A percentile compares a stretch with the other conserved stretches of the same genome.
Evolutionary conservation across 1,284 basidiomycete species (phyloP).

Genomic region (Pisolithus thermaeus): DNA sequence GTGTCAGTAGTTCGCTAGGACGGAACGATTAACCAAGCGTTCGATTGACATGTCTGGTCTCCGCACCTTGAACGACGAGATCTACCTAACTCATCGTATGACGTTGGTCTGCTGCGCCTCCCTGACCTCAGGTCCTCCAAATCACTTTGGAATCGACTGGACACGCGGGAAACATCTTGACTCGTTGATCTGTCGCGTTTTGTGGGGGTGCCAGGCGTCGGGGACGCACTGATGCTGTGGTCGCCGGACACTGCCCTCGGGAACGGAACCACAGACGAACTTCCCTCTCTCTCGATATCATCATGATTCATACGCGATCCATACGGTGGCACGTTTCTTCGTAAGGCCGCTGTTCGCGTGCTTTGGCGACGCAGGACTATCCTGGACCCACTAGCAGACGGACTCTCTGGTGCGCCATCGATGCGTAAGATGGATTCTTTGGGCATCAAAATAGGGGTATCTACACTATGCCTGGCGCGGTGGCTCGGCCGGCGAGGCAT

Average conservation of each 20-base stretch:
- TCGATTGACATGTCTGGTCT: slow-evolving; percentile 63
- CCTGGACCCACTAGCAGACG: slow-evolving; percentile 31
- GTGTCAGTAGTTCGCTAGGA: slow-evolving; percentile 59
- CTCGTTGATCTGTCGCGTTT: slow-evolving; percentile 17
- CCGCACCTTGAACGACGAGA: slow-evolving; percentile 54
- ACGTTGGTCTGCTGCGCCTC: slow-evolving; percentile 54
- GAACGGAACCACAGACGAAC: slow-evolving; percentile 50
- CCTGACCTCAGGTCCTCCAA: slow-evolving; percentile 49
- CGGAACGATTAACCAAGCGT: slow-evolving; percentile 47
- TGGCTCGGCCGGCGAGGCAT: slow-evolving; percentile 54
- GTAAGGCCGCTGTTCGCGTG: slow-evolving; percentile 39
- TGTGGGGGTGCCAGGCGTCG: slow-evolving; percentile 29
- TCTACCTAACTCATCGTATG: slow-evolving; percentile 60
- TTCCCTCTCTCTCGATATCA: slow-evolving; percentile 28
- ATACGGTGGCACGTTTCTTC: slow-evolving; percentile 43
- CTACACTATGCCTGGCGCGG: slow-evolving; percentile 50
- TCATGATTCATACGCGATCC: slow-evolving; percentile 37
- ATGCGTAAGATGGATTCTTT: slow-evolving; percentile 49
- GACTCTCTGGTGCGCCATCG: slow-evolving; percentile 53
- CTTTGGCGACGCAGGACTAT: slow-evolving; percentile 53
- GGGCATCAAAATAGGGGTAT: slow-evolving; percentile 43
- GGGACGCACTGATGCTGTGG: slow-evolving; percentile 30
- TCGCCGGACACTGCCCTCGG: slow-evolving; percentile 48
- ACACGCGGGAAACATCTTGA: slow-evolving; percentile 44
- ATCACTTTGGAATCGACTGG: slow-evolving; percentile 67